Evolutionary conservation across 2,329 filamentous ascomycete species (phyloP).

Genomic region (Hypoxylon sp.): DNA sequence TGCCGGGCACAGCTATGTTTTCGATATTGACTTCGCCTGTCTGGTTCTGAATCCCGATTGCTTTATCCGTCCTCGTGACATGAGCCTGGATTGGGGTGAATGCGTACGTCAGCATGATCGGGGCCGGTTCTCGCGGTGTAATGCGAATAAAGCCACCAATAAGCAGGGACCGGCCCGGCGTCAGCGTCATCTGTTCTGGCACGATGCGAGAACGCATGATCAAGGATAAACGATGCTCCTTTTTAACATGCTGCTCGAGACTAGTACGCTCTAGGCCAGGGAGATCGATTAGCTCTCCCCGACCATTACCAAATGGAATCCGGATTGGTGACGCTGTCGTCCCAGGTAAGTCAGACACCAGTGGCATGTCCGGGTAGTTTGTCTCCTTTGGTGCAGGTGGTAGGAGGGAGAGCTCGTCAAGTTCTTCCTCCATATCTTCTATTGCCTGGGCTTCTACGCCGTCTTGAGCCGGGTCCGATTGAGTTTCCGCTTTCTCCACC

Average conservation of each 20-base stretch:
- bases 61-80: slow-evolving; percentile 83
- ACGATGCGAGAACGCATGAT: slow-evolving; percentile 83
- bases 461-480: slow-evolving; percentile 9
- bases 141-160: slow-evolving; percentile 90
- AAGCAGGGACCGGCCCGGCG: slow-evolving; percentile 82
- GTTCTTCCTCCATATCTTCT: slow-evolving; percentile 41
- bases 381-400: slow-evolving; percentile 81
- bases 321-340: slow-evolving; percentile 97
- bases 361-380: slow-evolving; percentile 84
- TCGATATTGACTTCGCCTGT: slow-evolving; percentile 69
- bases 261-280: slow-evolving; percentile 84
- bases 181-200: slow-evolving; percentile 79
- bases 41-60: slow-evolving; percentile 77
- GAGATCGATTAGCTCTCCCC: slow-evolving; percentile 92
- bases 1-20: slow-evolving; percentile 72
- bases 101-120: slow-evolving; percentile 82
- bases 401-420: slow-evolving; percentile 70
- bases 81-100: slow-evolving; percentile 86
- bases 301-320: slow-evolving; percentile 86
- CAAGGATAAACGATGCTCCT: slow-evolving; percentile 73
- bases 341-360: slow-evolving; percentile 87
- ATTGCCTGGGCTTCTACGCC: slow-evolving; percentile 46
- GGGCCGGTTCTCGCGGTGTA: slow-evolving; percentile 75
- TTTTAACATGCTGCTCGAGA: slow-evolving; percentile 77
- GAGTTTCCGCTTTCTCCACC: slow-evolving; percentile 16